Conservation (phyloP, 768 basidiomycete genomes). For the Lepiota subincarnata region DNA sequence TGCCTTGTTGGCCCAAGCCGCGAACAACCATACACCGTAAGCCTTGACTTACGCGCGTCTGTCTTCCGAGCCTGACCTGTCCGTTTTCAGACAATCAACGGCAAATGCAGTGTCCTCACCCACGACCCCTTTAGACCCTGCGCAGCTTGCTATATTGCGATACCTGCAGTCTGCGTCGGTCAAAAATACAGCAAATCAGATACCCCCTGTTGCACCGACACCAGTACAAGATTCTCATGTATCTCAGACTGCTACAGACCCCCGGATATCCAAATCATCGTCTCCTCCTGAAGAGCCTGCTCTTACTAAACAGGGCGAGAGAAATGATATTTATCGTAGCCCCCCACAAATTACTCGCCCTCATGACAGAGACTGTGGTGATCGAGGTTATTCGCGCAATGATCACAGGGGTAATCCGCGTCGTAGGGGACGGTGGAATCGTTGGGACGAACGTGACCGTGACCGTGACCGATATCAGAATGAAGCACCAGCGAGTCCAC, state of each 20-base stretch:
- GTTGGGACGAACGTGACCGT: constrained; percentile 59
- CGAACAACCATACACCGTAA: constrained; percentile 32
- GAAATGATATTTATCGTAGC: constrained; percentile 45
- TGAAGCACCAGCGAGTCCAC: constrained; percentile 33
- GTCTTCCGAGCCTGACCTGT: not conserved
- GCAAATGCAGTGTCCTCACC: constrained; percentile 44
- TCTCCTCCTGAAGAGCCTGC: constrained; percentile 12
- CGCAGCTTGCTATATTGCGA: constrained; percentile 70
- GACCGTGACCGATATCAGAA: constrained; percentile 43
- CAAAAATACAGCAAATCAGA: constrained; percentile 3
- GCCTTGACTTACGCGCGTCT: not conserved
- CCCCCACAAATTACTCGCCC: constrained; percentile 40
- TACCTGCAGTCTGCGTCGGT: constrained; percentile 40
- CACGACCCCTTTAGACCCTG: constrained; percentile 38
- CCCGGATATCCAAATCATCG: constrained; percentile 15
- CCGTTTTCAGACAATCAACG: constrained; percentile 51
- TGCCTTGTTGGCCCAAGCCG: constrained; percentile 67
- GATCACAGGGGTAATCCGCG: constrained; percentile 51
- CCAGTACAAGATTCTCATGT: constrained; percentile 9
- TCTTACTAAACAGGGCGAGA: constrained; percentile 5
- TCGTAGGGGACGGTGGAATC: constrained; percentile 46
- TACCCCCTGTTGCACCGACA: not conserved
- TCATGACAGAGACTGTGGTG: constrained; percentile 47
- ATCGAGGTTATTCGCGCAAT: constrained; percentile 48
- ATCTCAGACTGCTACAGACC: constrained; percentile 9